These are phyloP conservation scores for Wickerhamomyces sydowiorum DNA, from an alignment of 805 yeast species.

Conservation along the genomic window DNA sequence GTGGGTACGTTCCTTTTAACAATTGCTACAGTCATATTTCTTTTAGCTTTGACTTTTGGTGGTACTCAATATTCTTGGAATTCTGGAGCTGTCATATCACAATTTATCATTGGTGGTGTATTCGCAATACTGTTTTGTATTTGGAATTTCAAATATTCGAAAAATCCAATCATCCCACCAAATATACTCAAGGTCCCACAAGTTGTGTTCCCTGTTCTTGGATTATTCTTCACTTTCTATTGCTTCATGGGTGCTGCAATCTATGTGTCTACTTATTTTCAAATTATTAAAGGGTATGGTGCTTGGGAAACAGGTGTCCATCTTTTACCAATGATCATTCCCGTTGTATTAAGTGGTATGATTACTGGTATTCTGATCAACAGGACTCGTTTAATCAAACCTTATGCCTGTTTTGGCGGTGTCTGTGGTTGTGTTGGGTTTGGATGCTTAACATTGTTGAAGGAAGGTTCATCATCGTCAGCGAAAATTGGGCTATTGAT, in stretches of 20 bases:
- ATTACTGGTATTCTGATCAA: constrained; percentile 30
- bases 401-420: constrained; percentile 31
- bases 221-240: constrained; percentile 31
- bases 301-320: constrained; percentile 18
- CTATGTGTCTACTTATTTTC: constrained; percentile 38
- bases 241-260: constrained; percentile 34
- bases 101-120: constrained; percentile 38
- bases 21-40: constrained; percentile 37
- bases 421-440: constrained; percentile 34
- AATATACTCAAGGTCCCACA: constrained; percentile 32
- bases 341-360: constrained; percentile 12
- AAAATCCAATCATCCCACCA: constrained; percentile 39
- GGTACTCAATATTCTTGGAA: constrained; percentile 48
- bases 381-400: constrained; percentile 35
- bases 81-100: constrained; percentile 36
- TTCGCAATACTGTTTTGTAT: constrained; percentile 28
- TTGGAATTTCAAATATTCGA: constrained; percentile 35
- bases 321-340: constrained; percentile 15
- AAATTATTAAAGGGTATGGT: constrained; percentile 10
- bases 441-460: constrained; percentile 38
- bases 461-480: constrained; percentile 29
- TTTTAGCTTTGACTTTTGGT: constrained; percentile 50
- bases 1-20: constrained; percentile 40
- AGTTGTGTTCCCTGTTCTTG: constrained; percentile 24
- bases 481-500: constrained; percentile 40